Base-by-base conservation (phyloP, 2,329 filamentous ascomycete species). In the Colletotrichum sp. region DNA sequence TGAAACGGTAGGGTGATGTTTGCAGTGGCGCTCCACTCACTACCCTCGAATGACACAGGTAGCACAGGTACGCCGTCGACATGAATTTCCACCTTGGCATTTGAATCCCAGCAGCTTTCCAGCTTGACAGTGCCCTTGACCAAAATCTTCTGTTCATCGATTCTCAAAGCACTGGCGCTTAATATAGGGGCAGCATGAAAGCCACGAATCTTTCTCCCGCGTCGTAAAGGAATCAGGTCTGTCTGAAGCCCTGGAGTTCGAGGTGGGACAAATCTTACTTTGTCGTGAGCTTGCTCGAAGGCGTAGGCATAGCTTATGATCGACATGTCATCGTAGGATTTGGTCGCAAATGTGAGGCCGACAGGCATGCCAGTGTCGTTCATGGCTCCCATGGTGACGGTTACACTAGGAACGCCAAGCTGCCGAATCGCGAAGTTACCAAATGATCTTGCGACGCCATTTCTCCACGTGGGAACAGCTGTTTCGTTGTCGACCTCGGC, bases 381-480 rank as follows among this genome's bases (percentile, higher is more conserved):
- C 52, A 83, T 69, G 24, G 79, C 69, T 4, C 81, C 81, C 81
- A 82, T 83, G 2, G 80, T 79, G 6, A 83, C 75, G 4, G 77
- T 79, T 10, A 83, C 78, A 4, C 76, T 80, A 1, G 81, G 81
- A 13, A 83, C 78, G 15, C 82, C 82, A 12, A 81, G 63, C 68
- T 81, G 80, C 6, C 80, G 77, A 22, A 83, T 63, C 5, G 79
- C 78, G 9, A 79, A 73, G 67, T 79, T 79, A 5, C 76, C 77
- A n/a, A 71, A 77, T 1, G 75, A 75, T 44, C 68, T 76, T 48
- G 68, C 67, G 13, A 76, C 75, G 3, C 77, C 75, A 36, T 74
- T 71, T 7, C 62, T 52, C 67, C 67, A 72, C 6, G 77, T 22
- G 9, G 64, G 71, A 85, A 95, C 36, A 94, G 69, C 60, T 15